Evolutionary conservation across 164 flowering plant genomes (phyloP), one percentile per base, ranked within the genome.

Genomic region (Vitis cinerea): DNA sequence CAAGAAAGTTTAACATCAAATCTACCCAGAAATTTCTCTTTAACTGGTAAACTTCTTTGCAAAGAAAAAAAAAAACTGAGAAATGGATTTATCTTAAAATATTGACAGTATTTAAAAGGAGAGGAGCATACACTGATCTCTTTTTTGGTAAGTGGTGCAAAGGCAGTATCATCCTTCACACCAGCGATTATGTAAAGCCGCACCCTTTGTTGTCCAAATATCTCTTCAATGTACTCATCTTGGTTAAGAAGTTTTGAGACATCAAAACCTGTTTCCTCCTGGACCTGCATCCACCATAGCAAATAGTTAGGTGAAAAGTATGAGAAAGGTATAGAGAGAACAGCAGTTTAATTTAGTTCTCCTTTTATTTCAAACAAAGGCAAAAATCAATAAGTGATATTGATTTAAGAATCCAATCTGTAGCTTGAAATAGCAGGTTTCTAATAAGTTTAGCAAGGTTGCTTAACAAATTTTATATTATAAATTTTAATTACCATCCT

Each of bases 141-240:
- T 69, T 95, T 95, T 70, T 95, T 95, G 17, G 99, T 95, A n/a
- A 70, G 93, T 67, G 99, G 99, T 29, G 99, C 97, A 81, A 95
- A 95, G 27, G 84, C 73, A 67, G 95, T 89, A 77, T 90, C 92
- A 73, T 93, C 97, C 75, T 83, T 89, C 63, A 93, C 98, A 56
- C 97, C 95, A 75, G 92, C 80, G 72, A 90, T 79, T 63, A 93
- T 90, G 77, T 86, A 95, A 15, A 91, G 94, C 13, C 97, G 88
- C 79, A 93, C 93, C 75, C 98, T 85, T 72, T 95, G 99, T 72
- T 88, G 95, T 50, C 99, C 98, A 75, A 91, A 80, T 50, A 83
- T 85, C 56, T 74, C 75, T 79, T 95, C 98, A 77, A 91, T 82
- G 74, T 80, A 85, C 63, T 91, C 97, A 17, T 90, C 92, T 72